Percentiles rank a stretch among this genome's conserved stretches.
Conservation (phyloP, 306 rosid genomes). For the Cicer chorassanicum region DNA sequence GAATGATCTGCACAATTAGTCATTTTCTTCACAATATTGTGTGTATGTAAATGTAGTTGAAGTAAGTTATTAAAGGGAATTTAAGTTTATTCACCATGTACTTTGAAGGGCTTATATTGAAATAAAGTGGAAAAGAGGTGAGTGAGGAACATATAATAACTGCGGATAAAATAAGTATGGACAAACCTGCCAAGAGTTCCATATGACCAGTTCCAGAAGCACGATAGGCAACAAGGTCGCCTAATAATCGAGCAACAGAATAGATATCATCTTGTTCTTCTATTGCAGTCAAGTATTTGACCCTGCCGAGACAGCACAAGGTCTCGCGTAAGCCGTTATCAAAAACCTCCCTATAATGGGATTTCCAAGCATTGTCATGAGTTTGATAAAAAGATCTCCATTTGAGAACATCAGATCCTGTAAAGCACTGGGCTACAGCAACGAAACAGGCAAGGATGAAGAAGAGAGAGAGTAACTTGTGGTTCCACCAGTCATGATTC, state of each 20-base stretch:
- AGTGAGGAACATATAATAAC: no score
- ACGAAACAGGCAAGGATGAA: slow-evolving; percentile 53
- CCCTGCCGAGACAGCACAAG: slow-evolving; percentile 87
- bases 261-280: slow-evolving; percentile 88
- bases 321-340: slow-evolving; percentile 90
- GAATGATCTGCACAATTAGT: slow-evolving; percentile 6
- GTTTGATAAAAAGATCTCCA: slow-evolving; percentile 88
- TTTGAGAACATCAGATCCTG: slow-evolving; percentile 71
- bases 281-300: slow-evolving; percentile 67
- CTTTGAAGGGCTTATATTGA: no score
- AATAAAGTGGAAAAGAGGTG: no score
- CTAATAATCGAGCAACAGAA: slow-evolving; percentile 80
- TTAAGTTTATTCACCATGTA: background rate
- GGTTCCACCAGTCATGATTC: slow-evolving; percentile 49
- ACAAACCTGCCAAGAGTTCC: slow-evolving; percentile 89
- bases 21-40: background rate
- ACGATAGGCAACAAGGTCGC: slow-evolving; percentile 93
- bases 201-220: slow-evolving; percentile 91
- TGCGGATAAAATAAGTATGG: background rate
- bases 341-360: slow-evolving; percentile 83
- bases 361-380: slow-evolving; percentile 82
- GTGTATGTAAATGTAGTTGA: no score
- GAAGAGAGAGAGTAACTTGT: slow-evolving; percentile 52
- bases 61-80: background rate
- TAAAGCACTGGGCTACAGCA: slow-evolving; percentile 66